These are phyloP conservation scores for Aspergillus diversus DNA, from an alignment of 495 filamentous ascomycete genomes.

Conservation along the genomic window DNA sequence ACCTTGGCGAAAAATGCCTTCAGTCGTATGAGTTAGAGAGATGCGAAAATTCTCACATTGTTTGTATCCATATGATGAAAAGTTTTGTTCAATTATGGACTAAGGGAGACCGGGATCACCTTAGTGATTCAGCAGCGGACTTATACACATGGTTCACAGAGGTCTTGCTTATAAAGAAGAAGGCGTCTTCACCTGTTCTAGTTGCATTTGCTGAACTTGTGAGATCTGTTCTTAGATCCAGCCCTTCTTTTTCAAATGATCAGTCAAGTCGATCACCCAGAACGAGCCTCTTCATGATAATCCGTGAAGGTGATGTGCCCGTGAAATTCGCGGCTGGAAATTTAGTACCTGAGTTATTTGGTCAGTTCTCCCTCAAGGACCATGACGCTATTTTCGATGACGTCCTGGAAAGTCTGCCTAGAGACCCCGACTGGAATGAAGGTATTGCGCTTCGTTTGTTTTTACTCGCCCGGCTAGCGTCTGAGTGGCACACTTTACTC, in stretches of 20 bases:
- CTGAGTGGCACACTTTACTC: conserved; percentile 77
- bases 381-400: conserved; percentile 85
- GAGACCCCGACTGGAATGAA: conserved; percentile 70
- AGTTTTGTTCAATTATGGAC: conserved; percentile 69
- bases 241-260: conserved; percentile 62
- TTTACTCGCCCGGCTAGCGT: conserved; percentile 73
- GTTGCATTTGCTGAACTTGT: conserved; percentile 68
- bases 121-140: conserved; percentile 65
- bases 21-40: conserved; percentile 65
- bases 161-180: conserved; percentile 60
- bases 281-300: conserved; percentile 72
- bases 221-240: conserved; percentile 64
- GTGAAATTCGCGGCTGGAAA: conserved; percentile 77
- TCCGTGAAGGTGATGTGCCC: conserved; percentile 65
- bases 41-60: conserved; percentile 73
- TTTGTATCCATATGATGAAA: conserved; percentile 72
- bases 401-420: conserved; percentile 71
- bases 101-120: conserved; percentile 50
- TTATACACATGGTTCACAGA: conserved; percentile 82
- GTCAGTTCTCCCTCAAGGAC: conserved; percentile 71
- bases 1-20: conserved; percentile 63
- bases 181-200: conserved; percentile 69
- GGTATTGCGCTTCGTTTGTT: conserved; percentile 85
- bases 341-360: conserved; percentile 74
- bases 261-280: conserved; percentile 66